Base-by-base conservation (phyloP, 1,284 basidiomycete species). In the Ceratobasidium sp. region DNA sequence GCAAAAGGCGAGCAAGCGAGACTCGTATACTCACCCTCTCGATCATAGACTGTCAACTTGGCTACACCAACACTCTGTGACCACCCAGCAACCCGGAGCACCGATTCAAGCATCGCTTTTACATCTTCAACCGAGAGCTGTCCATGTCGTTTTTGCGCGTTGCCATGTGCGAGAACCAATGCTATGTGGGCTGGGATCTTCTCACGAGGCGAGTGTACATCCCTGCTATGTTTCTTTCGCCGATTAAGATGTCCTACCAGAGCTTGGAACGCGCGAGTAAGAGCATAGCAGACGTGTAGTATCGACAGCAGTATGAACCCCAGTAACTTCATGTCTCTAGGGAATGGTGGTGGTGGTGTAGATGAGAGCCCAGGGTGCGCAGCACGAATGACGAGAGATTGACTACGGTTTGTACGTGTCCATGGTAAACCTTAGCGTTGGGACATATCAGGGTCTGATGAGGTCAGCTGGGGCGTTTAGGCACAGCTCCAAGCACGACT, bases 71-170 rank as follows among this genome's bases (percentile, higher is more conserved):
- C 53, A 8, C n/a, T 43, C 15, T 68, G 65, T n/a, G 52, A 68
- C 65, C 65, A 68, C 20, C 29, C 53, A 2, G 50, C 65, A 2
- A 49, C 65, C 25, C 65, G 65, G 43, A 68, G 65, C 53, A 68
- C 65, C 10, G 65, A 68, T 35, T 68, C 65, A n/a, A 68, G 65
- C 65, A 68, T 68, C 12, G 65, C 65, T 27, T 56, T 68, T 22
- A 68, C 53, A 56, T 68, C 65, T 1, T 56, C 53, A 8, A 68
- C 43, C 5, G 27, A 55, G 3, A 68, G 53, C 20, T 68, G 65
- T 5, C 65, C 65, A 38, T 68, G 65, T 27, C 65, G 53, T 56
- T 68, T 68, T 31, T 68, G 65, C 17, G 65, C 65, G 34, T 68
- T 42, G 34, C 65, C 65, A 34, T 68, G 65, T 0, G 65, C 65